phyloP scores from a whole-genome alignment of 352 stramenopile species.

The Globisporangium viniferum region DNA sequence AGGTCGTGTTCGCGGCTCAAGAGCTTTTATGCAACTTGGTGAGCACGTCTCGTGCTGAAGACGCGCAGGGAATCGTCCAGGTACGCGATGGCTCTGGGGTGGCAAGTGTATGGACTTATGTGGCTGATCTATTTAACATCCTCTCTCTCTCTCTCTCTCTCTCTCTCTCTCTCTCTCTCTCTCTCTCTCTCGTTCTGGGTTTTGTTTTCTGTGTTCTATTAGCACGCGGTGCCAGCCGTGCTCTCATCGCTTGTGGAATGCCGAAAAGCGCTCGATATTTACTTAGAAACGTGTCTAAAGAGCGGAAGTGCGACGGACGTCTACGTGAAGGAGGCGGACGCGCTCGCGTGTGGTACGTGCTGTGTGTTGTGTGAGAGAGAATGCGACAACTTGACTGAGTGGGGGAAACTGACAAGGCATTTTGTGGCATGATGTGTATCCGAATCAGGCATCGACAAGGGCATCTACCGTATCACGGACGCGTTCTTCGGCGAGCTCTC shows the following conservation, averaged over 20 bases:
- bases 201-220: not conserved
- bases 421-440: not conserved
- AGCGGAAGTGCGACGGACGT: constrained; percentile 51
- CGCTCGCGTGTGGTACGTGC: constrained; percentile 48
- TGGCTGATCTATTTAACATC: not conserved
- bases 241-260: constrained; percentile 70
- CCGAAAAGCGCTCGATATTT: constrained; percentile 53
- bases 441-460: constrained; percentile 60
- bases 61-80: constrained; percentile 67
- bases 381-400: not conserved
- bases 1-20: constrained; percentile 41
- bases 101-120: not conserved
- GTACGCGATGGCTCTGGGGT: constrained; percentile 24
- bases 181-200: too few relatives aligned
- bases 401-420: not conserved
- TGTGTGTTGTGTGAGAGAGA: not conserved
- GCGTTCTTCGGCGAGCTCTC: constrained; percentile 62
- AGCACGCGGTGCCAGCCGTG: constrained; percentile 69
- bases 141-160: not conserved
- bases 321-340: constrained; percentile 59
- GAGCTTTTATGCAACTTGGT: constrained; percentile 61
- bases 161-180: not conserved
- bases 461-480: constrained; percentile 74
- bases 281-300: constrained; percentile 72
- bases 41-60: constrained; percentile 51